Evolutionary conservation across 306 rosid genomes (phyloP).

Genomic region (Quercus ilex): DNA sequence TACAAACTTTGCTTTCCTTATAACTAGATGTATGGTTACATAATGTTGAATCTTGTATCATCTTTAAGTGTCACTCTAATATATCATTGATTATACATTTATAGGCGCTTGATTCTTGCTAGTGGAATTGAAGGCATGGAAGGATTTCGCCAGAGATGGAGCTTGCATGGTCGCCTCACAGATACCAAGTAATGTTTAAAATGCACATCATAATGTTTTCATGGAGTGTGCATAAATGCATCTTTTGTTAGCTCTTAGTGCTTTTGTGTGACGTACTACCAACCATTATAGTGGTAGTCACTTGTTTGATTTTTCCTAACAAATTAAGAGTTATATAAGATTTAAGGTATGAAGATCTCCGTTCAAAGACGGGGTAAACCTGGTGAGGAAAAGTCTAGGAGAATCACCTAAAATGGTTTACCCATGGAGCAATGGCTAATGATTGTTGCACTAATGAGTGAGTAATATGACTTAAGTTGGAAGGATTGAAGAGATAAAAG

Average conservation of each 20-base stretch:
- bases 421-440: neutral
- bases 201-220: constrained; percentile 21
- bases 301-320: neutral
- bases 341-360: neutral
- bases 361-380: neutral
- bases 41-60: neutral
- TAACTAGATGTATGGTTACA: neutral
- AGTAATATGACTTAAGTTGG: no score
- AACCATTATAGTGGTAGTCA: neutral
- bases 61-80: neutral
- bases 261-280: neutral
- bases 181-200: constrained; percentile 64
- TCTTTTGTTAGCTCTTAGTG: neutral
- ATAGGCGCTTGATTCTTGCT: constrained; percentile 89
- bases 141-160: constrained; percentile 92
- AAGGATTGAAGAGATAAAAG: neutral
- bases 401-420: neutral
- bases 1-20: neutral
- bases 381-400: neutral
- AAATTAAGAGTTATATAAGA: neutral
- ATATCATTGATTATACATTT: constrained; percentile 21
- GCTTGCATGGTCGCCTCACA: constrained; percentile 84
- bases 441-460: neutral
- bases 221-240: constrained; percentile 2
- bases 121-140: constrained; percentile 84